Evolutionary conservation across 192 early-diverging fungal species (phyloP), one percentile per base, ranked within the genome.

Genomic region (Gonapodya sp.): DNA sequence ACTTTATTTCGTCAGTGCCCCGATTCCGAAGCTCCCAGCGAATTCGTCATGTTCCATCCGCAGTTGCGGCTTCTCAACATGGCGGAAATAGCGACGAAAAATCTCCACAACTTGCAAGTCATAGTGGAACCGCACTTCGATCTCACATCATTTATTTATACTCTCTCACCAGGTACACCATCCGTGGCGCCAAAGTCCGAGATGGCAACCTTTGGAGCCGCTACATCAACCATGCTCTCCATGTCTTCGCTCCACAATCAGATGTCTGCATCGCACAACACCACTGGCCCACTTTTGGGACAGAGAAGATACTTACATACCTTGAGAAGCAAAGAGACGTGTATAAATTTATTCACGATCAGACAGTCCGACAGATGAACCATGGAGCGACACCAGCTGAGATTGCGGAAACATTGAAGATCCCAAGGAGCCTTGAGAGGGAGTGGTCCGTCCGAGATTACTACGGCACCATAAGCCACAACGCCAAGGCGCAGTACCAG

Each of bases 361-460:
- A 72, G 64, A 72, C 64, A 16, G 16, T 72, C 16, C 64, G 64
- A 16, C 64, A 18, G 64, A 30, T 30, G 16, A 72, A 72, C 64
- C 30, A 16, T 16, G 64, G 64, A 30, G 16, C 30, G 16, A 72
- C 64, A 18, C 64, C 64, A 72, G 30, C 30, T 30, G 64, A 72
- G 64, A 72, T 72, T 72, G 30, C 16, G 16, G 64, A 72, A 30
- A 30, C 64, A 30, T 30, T 72, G 64, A 16, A 30, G 64, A 16
- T 72, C 30, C 64, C 64, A 16, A 72, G 30, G 64, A 30, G 64
- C 16, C 64, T 72, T 72, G 64, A 72, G 64, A 72, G 30, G 16
- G 64, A 72, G 64, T 72, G 64, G 64, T 72, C 64, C 64, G 64
- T 72, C 64, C 64, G 64, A 16, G 64, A 72, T 30, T 72, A 72